Percentiles rank a stretch among this genome's conserved stretches.
Evolutionary conservation across 768 basidiomycete genomes (phyloP).

Genomic region (Podaxis sp.): DNA sequence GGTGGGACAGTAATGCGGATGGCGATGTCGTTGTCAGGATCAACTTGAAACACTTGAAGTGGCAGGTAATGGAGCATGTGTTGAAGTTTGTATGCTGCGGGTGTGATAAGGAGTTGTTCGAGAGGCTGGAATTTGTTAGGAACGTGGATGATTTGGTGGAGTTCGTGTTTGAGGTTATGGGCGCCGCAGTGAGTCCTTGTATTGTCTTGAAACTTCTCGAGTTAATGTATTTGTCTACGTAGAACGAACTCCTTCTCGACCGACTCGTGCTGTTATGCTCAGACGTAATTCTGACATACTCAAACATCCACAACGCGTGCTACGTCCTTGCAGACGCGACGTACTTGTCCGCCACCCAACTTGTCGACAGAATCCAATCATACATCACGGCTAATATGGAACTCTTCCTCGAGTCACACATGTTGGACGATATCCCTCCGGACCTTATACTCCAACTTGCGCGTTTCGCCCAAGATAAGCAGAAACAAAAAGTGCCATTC

Average conservation of each 20-base stretch:
- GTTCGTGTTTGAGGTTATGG: constrained; percentile 85
- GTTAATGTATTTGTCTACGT: background rate
- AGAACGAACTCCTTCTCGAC: constrained; percentile 91
- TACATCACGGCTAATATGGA: constrained; percentile 88
- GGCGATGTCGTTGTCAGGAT: constrained; percentile 54
- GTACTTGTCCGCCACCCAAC: constrained; percentile 67
- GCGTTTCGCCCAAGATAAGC: constrained; percentile 52
- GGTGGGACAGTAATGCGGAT: constrained; percentile 36
- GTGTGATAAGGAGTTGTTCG: constrained; percentile 64
- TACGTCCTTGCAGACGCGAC: constrained; percentile 81
- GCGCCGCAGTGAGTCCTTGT: constrained; percentile 64
- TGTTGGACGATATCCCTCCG: constrained; percentile 74
- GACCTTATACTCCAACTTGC: constrained; percentile 70
- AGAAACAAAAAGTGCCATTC: constrained; percentile 65
- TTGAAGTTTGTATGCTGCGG: constrained; percentile 79
- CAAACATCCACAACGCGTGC: constrained; percentile 75
- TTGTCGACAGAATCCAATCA: constrained; percentile 69
- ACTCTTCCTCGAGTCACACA: constrained; percentile 73
- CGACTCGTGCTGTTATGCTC: constrained; percentile 85
- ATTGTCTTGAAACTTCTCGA: background rate
- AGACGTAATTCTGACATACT: constrained; percentile 61
- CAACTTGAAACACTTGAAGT: constrained; percentile 69
- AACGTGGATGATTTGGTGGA: constrained; percentile 77
- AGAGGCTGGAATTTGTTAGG: constrained; percentile 56
- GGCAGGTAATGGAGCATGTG: constrained; percentile 75